Base-by-base conservation (phyloP, 2,329 filamentous ascomycete species). In the Bipolaris bicolor region DNA sequence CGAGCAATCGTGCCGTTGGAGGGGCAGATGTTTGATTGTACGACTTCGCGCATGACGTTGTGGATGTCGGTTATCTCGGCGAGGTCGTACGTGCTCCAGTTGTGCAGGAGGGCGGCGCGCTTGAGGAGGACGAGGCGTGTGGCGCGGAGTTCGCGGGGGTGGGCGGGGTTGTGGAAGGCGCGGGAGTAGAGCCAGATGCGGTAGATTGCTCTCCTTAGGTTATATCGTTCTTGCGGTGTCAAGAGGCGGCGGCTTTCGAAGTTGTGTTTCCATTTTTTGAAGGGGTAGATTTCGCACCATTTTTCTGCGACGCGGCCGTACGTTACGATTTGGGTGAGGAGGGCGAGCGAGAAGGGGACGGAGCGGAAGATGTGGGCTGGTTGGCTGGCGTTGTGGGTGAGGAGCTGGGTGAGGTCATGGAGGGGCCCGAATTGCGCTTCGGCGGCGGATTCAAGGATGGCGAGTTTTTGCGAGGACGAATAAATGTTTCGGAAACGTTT, bases 241-340 rank as follows among this genome's bases (percentile, higher is more conserved):
- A 88, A 73, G 2, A 84, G 77, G 9, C 86, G 83, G 9, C 86
- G 81, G 54, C 81, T 77, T 54, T 82, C 81, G 60, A 78, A 86
- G 63, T 86, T 80, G 54, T 77, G 67, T 64, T 85, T 86, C 86
- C 86, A 88, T 69, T 86, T 86, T 73, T 86, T 86, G 68, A 83
- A 79, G 0, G 84, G 84, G 65, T 87, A 88, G n/a, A 87, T 80
- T n/a, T 80, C 78, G 65, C 83, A 83, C 82, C 84, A 87, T 64
- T 81, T 81, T 65, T 80, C 79, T 4, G 85, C 86, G 1, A 86
- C 76, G 13, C 79, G 77, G 40, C 86, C 86, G 16, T 83, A 76
- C 41, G 79, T 76, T 22, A 86, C 74, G 41, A 86, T 77, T 62
- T 87, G 84, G 58, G 80, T 78, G 36, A 88, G 76, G 5, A 88